Conservation (phyloP, 192 early-diverging fungal genomes). For the Coemansia umbellata region DNA sequence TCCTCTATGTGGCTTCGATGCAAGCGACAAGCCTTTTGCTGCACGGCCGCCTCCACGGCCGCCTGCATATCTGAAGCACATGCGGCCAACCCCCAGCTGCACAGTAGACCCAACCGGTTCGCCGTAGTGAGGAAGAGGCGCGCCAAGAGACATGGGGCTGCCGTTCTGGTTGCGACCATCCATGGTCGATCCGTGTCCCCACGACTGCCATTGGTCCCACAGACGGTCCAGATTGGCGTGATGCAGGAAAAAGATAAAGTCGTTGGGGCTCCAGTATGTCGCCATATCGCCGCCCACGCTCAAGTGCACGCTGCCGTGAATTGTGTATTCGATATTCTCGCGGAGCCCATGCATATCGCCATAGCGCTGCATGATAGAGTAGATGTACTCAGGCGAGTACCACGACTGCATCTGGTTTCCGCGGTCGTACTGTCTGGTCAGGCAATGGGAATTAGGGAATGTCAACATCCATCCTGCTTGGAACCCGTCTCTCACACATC, state of each 20-base stretch:
- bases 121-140: slow-evolving; percentile 32
- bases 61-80: slow-evolving; percentile 44
- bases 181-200: slow-evolving; percentile 37
- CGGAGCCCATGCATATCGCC: slow-evolving; percentile 45
- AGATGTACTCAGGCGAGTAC: slow-evolving; percentile 50
- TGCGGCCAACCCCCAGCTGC: slow-evolving; percentile 33
- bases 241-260: slow-evolving; percentile 61
- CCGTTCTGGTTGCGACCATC: slow-evolving; percentile 32
- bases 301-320: slow-evolving; percentile 52
- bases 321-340: slow-evolving; percentile 46
- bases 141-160: slow-evolving; percentile 19
- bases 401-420: slow-evolving; percentile 38
- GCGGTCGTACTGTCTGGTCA: slow-evolving; percentile 27
- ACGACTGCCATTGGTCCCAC: slow-evolving; percentile 56
- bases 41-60: slow-evolving; percentile 2
- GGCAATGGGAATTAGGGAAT: slow-evolving; percentile 43
- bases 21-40: slow-evolving; percentile 15
- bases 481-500: slow-evolving; percentile 42
- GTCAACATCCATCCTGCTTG: slow-evolving; percentile 34
- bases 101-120: slow-evolving; percentile 37
- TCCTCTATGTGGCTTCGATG: slow-evolving; percentile 9
- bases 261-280: slow-evolving; percentile 52
- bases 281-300: slow-evolving; percentile 52
- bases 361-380: slow-evolving; percentile 41
- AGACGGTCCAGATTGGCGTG: slow-evolving; percentile 60